These are phyloP conservation scores for Neurospora crassa DNA, from an alignment of 2,329 filamentous ascomycete species.

Conservation along the genomic window DNA sequence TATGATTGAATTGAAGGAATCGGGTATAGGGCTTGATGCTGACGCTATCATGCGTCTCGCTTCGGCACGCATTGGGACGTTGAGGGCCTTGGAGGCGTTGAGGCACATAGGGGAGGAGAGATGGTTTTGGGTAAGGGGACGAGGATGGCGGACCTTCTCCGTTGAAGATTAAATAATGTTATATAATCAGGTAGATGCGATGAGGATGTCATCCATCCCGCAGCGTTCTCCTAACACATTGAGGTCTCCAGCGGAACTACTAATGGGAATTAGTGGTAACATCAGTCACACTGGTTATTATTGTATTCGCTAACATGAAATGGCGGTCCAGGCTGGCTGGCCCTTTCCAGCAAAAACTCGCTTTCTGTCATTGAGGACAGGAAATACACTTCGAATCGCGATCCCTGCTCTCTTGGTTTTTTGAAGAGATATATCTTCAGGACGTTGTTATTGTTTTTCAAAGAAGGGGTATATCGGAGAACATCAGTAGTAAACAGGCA, in stretches of 20 bases:
- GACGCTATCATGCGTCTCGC: neutral
- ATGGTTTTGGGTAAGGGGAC: neutral
- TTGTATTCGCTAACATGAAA: neutral
- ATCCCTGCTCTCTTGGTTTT: too few species aligned
- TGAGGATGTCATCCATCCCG: neutral
- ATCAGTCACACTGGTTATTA: neutral
- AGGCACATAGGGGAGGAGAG: neutral
- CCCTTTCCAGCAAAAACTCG: too few species aligned
- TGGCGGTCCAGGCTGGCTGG: too few species aligned
- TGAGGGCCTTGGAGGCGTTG: neutral
- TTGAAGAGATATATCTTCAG: too few species aligned
- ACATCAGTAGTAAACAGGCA: neutral
- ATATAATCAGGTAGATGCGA: neutral
- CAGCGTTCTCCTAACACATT: neutral
- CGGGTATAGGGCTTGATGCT: neutral
- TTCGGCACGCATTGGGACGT: neutral
- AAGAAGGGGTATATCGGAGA: neutral
- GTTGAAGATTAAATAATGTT: neutral
- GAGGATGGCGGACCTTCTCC: neutral
- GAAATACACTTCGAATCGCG: too few species aligned
- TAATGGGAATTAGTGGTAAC: neutral
- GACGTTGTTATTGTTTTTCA: too few species aligned
- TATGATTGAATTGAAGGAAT: neutral
- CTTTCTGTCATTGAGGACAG: too few species aligned
- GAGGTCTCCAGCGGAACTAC: neutral